Conservation (phyloP, 805 yeast species). For the Candida pseudofarinosa region DNA sequence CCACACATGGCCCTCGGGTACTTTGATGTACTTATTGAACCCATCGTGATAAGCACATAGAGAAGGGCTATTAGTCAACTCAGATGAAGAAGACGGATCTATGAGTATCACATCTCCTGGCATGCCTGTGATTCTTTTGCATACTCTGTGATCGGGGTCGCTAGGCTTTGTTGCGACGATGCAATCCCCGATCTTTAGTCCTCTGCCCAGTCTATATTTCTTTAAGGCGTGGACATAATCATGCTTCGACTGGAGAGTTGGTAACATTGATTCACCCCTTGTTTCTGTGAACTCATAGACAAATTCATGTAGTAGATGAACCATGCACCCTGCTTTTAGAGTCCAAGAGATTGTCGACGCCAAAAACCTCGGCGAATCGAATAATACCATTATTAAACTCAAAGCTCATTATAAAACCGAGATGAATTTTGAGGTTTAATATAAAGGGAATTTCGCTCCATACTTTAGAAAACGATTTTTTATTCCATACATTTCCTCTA, state of each 20-base stretch:
- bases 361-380: constrained; percentile 23
- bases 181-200: constrained; percentile 76
- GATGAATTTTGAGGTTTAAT: neutral
- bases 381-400: constrained; percentile 7
- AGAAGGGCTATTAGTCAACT: constrained; percentile 29
- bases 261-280: constrained; percentile 92
- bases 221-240: constrained; percentile 82
- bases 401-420: neutral
- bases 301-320: constrained; percentile 64
- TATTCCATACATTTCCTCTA: no score
- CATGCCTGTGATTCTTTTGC: constrained; percentile 93
- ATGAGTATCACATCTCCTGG: constrained; percentile 83
- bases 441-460: no score
- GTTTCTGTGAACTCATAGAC: constrained; percentile 77
- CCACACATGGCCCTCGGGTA: constrained; percentile 97
- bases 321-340: constrained; percentile 55
- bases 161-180: constrained; percentile 88
- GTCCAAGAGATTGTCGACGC: constrained; percentile 45
- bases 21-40: constrained; percentile 57
- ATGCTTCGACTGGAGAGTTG: constrained; percentile 69
- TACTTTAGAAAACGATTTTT: no score
- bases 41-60: constrained; percentile 33
- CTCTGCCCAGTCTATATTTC: constrained; percentile 56
- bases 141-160: constrained; percentile 78
- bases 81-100: constrained; percentile 68